Evolutionary conservation across 345 rosid species (phyloP).

Genomic region (Populus ilicifolia): DNA sequence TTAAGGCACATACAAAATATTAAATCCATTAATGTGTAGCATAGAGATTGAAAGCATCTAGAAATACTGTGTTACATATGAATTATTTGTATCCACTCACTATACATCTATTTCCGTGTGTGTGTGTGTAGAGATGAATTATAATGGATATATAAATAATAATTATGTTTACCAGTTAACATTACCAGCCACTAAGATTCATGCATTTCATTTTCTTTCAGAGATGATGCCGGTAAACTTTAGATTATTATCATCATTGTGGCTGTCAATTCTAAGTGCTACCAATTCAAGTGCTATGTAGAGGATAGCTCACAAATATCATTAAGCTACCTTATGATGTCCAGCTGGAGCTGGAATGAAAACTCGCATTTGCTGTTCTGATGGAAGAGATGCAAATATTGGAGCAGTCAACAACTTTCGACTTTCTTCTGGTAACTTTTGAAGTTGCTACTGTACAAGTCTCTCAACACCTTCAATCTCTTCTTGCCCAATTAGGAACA

Average conservation of each 20-base stretch:
- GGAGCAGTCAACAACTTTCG: constrained; percentile 53
- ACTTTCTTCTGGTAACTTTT: constrained; percentile 55
- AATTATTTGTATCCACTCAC: not conserved
- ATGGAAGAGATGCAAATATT: constrained; percentile 85
- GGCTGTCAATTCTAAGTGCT: not conserved
- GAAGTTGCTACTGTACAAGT: constrained; percentile 56
- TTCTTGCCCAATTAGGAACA: constrained; percentile 93
- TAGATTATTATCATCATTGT: not conserved
- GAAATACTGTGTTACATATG: not conserved
- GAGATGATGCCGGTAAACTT: not conserved
- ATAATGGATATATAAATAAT: not conserved
- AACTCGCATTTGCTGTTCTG: constrained; percentile 80
- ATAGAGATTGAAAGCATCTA: not conserved
- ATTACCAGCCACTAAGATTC: not conserved
- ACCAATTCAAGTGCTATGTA: not conserved
- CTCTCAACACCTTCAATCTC: constrained; percentile 87
- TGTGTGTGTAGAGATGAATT: not conserved
- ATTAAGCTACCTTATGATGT: constrained; percentile 63
- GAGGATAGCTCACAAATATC: constrained; percentile 8
- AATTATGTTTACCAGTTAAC: not conserved
- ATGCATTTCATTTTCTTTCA: not conserved
- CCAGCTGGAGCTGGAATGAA: constrained; percentile 66
- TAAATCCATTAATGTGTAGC: not conserved
- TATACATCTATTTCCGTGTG: too few relatives aligned
- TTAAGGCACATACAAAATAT: not conserved